Conservation (phyloP, 2,329 filamentous ascomycete species). For the Exophiala spinifera region DNA sequence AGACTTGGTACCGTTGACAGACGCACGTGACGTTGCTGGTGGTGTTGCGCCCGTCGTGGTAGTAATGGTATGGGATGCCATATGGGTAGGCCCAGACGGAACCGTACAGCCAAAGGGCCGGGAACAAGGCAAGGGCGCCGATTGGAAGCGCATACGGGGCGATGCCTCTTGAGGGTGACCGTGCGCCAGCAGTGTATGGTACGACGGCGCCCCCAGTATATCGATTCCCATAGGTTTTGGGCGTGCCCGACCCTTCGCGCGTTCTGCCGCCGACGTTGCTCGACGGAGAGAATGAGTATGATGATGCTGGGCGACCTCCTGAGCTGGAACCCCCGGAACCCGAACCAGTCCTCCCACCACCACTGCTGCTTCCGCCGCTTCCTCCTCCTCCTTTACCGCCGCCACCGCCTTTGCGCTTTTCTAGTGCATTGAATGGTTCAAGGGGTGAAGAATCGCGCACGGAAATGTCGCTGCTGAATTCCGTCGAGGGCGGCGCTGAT, state of each 20-base stretch:
- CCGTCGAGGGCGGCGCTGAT: slow-evolving; percentile 15
- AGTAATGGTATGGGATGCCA: slow-evolving; percentile 48
- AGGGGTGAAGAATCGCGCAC: slow-evolving; percentile 16
- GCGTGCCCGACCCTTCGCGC: slow-evolving; percentile 39
- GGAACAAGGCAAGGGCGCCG: slow-evolving; percentile 48
- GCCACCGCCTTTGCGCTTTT: slow-evolving; percentile 30
- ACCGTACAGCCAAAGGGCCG: slow-evolving; percentile 54
- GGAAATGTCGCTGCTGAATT: slow-evolving; percentile 13
- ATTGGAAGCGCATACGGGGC: slow-evolving; percentile 48
- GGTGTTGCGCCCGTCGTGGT: slow-evolving; percentile 38
- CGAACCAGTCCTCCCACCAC: slow-evolving; percentile 13
- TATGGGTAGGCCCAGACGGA: slow-evolving; percentile 55
- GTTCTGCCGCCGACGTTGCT: slow-evolving; percentile 35
- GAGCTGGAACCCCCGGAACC: slow-evolving; percentile 15
- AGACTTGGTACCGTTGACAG: slow-evolving; percentile 53
- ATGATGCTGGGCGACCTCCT: slow-evolving; percentile 6
- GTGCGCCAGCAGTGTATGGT: slow-evolving; percentile 49
- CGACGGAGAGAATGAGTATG: slow-evolving; percentile 24
- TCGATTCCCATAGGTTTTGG: slow-evolving; percentile 49
- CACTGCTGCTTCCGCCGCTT: slow-evolving; percentile 8
- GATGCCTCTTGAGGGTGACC: slow-evolving; percentile 48
- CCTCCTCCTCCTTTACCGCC: slow-evolving; percentile 26
- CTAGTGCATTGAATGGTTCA: slow-evolving; percentile 20
- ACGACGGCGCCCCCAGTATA: slow-evolving; percentile 55
- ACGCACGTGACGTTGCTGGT: slow-evolving; percentile 52